Base-by-base conservation (phyloP, 257 asterid species). In the Nicotiana tabacum region DNA sequence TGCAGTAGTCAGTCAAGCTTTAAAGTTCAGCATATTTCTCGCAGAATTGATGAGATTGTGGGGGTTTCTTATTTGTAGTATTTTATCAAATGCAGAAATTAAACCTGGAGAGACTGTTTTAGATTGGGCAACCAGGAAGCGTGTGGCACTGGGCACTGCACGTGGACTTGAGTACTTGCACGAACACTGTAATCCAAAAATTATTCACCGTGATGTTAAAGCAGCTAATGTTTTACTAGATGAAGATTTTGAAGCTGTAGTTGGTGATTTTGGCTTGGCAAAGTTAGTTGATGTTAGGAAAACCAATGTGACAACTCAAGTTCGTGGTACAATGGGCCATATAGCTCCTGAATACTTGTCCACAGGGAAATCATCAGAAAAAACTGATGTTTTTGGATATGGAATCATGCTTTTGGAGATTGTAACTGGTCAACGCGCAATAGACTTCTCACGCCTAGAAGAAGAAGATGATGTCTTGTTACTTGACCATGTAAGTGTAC, bases 271-370 rank as follows among this genome's bases (percentile, higher is more conserved):
- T 79, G 99, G 99, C 66, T 83, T 96, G 91, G 99, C 99, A 13
- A 96, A 96, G 86, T 86, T 96, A 74, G 98, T 96, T 8, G 99
- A 96, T 83, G 93, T 96, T 69, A 88, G 98, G 51, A 90, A 89
- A 91, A 94, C 98, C 17, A 90, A 94, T n/a, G 99, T 96, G 10
- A 96, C 99, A 0, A 96, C 99, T 48, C 99, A 96, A 88, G 98
- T 96, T 57, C 97, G 99, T 24, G 99, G 99, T 61, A 96, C 99
- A 3, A 96, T 96, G 99, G 99, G 99, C 64, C 99, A 96, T 87
- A 96, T 96, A 84, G 99, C 99, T 86, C 99, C 98, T 24, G 99
- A 94, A 39, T 96, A 96, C 87, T 84, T 96, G 84, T 96, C 99
- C 57, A 96, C 99, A 0, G 99, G 99, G 43, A 96, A 92, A 87